Conservation (phyloP, 352 stramenopile genomes). For the Phytophthora citrophthora region DNA sequence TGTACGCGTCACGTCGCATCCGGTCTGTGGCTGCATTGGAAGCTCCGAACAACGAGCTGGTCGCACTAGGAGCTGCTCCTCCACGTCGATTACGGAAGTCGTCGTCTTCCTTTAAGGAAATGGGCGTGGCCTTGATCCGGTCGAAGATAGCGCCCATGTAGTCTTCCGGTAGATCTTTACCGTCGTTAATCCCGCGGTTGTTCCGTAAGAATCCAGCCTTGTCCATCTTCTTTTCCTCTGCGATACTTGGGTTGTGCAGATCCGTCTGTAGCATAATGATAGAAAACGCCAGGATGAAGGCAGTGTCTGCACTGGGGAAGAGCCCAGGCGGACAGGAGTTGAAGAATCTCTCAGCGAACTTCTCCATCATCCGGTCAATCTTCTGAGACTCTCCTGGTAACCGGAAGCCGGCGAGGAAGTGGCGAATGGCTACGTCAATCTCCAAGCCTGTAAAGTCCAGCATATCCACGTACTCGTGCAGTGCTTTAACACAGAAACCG, state of each 20-base stretch:
- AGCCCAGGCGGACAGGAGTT: slow-evolving; percentile 78
- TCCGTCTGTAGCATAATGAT: slow-evolving; percentile 93
- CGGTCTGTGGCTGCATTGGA: slow-evolving; percentile 64
- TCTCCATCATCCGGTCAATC: slow-evolving; percentile 99
- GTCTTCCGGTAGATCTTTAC: slow-evolving; percentile 93
- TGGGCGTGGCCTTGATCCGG: slow-evolving; percentile 95
- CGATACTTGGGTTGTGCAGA: slow-evolving; percentile 99
- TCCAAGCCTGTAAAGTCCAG: slow-evolving; percentile 95
- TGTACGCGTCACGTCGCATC: slow-evolving; percentile 81
- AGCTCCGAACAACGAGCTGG: slow-evolving; percentile 66
- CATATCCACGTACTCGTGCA: slow-evolving; percentile 97
- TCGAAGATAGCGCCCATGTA: slow-evolving; percentile 96
- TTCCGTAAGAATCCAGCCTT: slow-evolving; percentile 96
- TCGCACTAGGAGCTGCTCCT: slow-evolving; percentile 35
- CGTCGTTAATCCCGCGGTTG: slow-evolving; percentile 97
- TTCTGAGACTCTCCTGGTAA: slow-evolving; percentile 99
- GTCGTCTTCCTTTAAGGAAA: slow-evolving; percentile 97
- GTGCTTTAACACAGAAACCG: slow-evolving; percentile 91
- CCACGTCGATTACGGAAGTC: slow-evolving; percentile 57
- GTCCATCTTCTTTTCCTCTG: slow-evolving; percentile 98
- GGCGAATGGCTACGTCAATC: slow-evolving; percentile 98
- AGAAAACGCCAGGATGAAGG: slow-evolving; percentile 98
- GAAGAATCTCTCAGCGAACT: slow-evolving; percentile 96
- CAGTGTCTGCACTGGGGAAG: slow-evolving; percentile 96
- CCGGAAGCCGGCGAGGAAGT: slow-evolving; percentile 98